Percentiles rank a stretch among this genome's conserved stretches.
Conservation (phyloP, 225 moss, liverwort and hornwort genomes). For the Ulota crispa region DNA sequence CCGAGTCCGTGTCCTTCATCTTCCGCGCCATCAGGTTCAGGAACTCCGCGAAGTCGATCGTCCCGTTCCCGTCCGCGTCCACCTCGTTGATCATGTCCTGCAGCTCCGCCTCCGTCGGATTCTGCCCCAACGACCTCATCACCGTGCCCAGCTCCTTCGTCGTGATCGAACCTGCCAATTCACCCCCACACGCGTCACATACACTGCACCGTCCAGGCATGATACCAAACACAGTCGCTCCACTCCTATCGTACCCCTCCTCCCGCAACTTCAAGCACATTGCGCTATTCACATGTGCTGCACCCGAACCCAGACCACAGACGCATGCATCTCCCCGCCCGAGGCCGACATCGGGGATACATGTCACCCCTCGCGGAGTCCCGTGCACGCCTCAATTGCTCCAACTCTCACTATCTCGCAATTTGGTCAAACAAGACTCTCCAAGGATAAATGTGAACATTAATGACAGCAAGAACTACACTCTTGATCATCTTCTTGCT, state of each 20-base stretch:
- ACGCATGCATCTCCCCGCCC: not conserved
- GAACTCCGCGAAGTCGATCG: slow-evolving; percentile 67
- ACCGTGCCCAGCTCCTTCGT: slow-evolving; percentile 68
- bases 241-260: not conserved
- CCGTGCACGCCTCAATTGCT: not conserved
- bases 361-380: not conserved
- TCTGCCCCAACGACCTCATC: slow-evolving; percentile 65
- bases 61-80: slow-evolving; percentile 65
- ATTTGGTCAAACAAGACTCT: not conserved
- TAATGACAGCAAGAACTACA: too few species aligned
- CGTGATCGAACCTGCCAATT: slow-evolving; percentile 46
- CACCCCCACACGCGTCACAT: not conserved
- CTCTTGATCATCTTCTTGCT: not conserved
- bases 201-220: not conserved
- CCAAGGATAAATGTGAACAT: too few species aligned
- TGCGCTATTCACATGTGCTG: not conserved
- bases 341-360: not conserved
- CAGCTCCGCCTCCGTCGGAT: slow-evolving; percentile 60
- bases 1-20: slow-evolving; percentile 66
- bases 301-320: too few species aligned
- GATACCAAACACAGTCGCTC: not conserved
- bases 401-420: not conserved
- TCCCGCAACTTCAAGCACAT: not conserved
- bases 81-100: slow-evolving; percentile 75
- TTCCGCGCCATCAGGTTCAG: slow-evolving; percentile 60